Evolutionary conservation across 371 early-diverging fungal species (phyloP).

Genomic region (Mucor mucedo): DNA sequence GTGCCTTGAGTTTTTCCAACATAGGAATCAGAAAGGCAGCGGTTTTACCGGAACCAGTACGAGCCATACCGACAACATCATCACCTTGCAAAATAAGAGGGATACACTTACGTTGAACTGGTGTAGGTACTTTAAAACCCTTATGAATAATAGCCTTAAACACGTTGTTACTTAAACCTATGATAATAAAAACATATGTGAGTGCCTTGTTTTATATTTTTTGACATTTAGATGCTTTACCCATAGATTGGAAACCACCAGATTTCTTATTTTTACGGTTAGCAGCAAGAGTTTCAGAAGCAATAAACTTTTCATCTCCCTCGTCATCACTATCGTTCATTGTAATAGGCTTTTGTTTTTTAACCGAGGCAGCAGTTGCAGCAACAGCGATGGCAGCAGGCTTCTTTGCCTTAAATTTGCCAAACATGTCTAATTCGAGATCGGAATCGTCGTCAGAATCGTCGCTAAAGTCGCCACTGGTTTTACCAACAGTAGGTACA

Average conservation of each 20-base stretch:
- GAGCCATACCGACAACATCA: slow-evolving; percentile 98
- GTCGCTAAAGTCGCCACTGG: slow-evolving; percentile 4
- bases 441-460: slow-evolving; percentile 30
- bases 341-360: slow-evolving; percentile 25
- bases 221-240: slow-evolving; percentile 45
- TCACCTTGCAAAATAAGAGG: slow-evolving; percentile 89
- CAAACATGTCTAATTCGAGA: slow-evolving; percentile 51
- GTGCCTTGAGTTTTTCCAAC: slow-evolving; percentile 85
- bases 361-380: slow-evolving; percentile 16
- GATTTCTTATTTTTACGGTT: slow-evolving; percentile 93
- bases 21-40: slow-evolving; percentile 97
- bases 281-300: slow-evolving; percentile 57
- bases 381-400: slow-evolving; percentile 23
- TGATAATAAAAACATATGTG: neutral
- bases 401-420: slow-evolving; percentile 30
- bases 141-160: slow-evolving; percentile 88
- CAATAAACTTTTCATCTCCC: slow-evolving; percentile 57
- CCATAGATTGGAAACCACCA: slow-evolving; percentile 98
- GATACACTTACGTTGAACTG: slow-evolving; percentile 97
- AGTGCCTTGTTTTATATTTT: neutral
- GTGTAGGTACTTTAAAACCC: slow-evolving; percentile 97
- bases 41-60: slow-evolving; percentile 99
- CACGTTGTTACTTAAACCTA: slow-evolving; percentile 75
- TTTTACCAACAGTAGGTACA: slow-evolving; percentile 17
- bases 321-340: slow-evolving; percentile 42